Evolutionary conservation across 306 rosid species (phyloP).

Genomic region (Senna siamea): DNA sequence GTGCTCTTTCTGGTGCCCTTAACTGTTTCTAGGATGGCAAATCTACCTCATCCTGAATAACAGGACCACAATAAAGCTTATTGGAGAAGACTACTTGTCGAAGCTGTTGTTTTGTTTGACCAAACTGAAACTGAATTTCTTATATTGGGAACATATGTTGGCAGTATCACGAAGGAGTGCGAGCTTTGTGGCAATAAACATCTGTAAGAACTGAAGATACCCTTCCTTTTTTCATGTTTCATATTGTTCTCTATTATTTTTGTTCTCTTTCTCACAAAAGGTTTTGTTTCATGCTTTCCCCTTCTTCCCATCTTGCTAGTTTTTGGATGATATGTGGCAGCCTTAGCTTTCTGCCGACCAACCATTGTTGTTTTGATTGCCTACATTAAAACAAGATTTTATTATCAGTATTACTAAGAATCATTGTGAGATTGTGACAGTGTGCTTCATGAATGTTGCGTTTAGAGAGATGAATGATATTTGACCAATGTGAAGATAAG

Average conservation of each 20-base stretch:
- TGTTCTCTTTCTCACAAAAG: too few relatives aligned
- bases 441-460: too few relatives aligned
- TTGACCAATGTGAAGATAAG: too few relatives aligned
- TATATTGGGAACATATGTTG: conserved; percentile 35
- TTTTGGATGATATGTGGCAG: too few relatives aligned
- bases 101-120: conserved; percentile 27
- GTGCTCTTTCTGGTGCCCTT: conserved; percentile 76
- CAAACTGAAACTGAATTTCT: conserved; percentile 36
- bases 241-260: too few relatives aligned
- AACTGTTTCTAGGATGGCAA: conserved; percentile 83
- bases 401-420: too few relatives aligned
- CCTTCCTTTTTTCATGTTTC: conserved; percentile 33
- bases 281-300: background rate
- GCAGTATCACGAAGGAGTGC: conserved; percentile 92
- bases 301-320: conserved; percentile 21
- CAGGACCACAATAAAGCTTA: conserved; percentile 93
- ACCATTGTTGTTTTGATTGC: too few relatives aligned
- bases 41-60: conserved; percentile 77
- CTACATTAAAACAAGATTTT: too few relatives aligned
- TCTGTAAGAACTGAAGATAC: conserved; percentile 52
- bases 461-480: too few relatives aligned
- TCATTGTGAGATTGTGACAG: too few relatives aligned
- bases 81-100: conserved; percentile 31
- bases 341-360: too few relatives aligned
- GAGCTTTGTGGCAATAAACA: conserved; percentile 88